Evolutionary conservation across 106 monocot species (phyloP).

Genomic region (Dendrobium nobile): DNA sequence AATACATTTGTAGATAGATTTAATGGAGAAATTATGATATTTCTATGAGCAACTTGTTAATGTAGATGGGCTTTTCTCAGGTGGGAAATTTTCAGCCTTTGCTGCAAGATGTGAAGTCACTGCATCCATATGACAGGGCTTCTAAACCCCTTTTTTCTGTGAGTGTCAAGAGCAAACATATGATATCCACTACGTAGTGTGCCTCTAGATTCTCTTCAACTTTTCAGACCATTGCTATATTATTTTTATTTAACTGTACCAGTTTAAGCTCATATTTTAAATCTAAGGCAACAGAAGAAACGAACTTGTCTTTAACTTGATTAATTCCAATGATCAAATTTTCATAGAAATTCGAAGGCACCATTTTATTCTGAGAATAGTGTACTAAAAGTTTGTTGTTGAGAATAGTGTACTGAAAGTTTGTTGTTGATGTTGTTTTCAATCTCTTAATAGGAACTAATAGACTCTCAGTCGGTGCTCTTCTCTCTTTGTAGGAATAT

Average conservation of each 20-base stretch:
- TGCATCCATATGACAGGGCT: constrained; percentile 68
- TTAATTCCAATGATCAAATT: not conserved
- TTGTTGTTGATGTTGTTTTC: not conserved
- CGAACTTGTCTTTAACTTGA: not conserved
- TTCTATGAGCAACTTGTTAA: not conserved
- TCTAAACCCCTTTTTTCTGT: constrained; percentile 61
- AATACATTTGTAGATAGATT: not conserved
- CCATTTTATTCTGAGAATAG: not conserved
- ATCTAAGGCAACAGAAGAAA: not conserved
- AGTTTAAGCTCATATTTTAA: not conserved
- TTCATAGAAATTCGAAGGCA: not conserved
- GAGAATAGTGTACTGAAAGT: not conserved
- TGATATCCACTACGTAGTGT: not conserved
- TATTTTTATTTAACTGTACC: not conserved
- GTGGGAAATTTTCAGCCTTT: constrained; percentile 26
- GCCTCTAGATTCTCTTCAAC: not conserved
- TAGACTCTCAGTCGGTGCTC: not conserved
- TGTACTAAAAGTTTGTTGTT: not conserved
- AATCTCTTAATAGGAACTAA: not conserved
- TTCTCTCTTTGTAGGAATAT: not conserved
- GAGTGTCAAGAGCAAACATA: constrained; percentile 22
- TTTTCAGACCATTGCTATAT: not conserved
- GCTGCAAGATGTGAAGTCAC: constrained; percentile 40
- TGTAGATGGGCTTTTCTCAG: constrained; percentile 19
- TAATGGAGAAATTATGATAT: not conserved